Evolutionary conservation across 2,329 filamentous ascomycete species (phyloP).

Genomic region (Colletotrichum lentis): DNA sequence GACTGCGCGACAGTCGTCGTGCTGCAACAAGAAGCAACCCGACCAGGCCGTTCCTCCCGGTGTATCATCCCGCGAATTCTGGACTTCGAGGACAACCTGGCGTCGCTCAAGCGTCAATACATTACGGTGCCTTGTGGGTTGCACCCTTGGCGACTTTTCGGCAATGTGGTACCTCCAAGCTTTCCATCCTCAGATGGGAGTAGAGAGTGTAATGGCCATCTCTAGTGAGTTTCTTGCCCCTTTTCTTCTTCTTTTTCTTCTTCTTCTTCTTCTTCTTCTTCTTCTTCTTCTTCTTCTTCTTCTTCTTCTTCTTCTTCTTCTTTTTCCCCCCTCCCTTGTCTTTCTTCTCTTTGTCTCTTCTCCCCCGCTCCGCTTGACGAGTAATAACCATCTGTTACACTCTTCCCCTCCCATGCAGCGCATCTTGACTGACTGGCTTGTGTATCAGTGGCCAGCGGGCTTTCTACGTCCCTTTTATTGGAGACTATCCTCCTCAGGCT

Average conservation of each 20-base stretch:
- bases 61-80: slow-evolving; percentile 42
- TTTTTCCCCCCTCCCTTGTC: too few relatives aligned
- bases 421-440: not conserved
- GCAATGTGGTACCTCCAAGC: slow-evolving; percentile 64
- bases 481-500: slow-evolving; percentile 60
- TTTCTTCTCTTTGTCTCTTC: too few relatives aligned
- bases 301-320: too few relatives aligned
- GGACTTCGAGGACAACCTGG: slow-evolving; percentile 52
- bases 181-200: slow-evolving; percentile 55
- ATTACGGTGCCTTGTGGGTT: slow-evolving; percentile 62
- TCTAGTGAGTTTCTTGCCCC: slow-evolving; percentile 52
- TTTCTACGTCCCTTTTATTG: slow-evolving; percentile 56
- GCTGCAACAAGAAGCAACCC: slow-evolving; percentile 16
- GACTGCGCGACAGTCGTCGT: not conserved
- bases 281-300: too few relatives aligned
- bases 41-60: not conserved
- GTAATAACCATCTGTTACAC: not conserved
- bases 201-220: slow-evolving; percentile 59
- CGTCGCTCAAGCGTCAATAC: slow-evolving; percentile 63
- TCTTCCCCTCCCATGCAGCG: not conserved
- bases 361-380: too few relatives aligned
- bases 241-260: too few relatives aligned
- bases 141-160: slow-evolving; percentile 64
- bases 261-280: too few relatives aligned
- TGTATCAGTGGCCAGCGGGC: not conserved